Percentiles rank a stretch among this genome's conserved stretches.
Conservation (phyloP, 116 monocot species). For the Dioscorea cayenensis region DNA sequence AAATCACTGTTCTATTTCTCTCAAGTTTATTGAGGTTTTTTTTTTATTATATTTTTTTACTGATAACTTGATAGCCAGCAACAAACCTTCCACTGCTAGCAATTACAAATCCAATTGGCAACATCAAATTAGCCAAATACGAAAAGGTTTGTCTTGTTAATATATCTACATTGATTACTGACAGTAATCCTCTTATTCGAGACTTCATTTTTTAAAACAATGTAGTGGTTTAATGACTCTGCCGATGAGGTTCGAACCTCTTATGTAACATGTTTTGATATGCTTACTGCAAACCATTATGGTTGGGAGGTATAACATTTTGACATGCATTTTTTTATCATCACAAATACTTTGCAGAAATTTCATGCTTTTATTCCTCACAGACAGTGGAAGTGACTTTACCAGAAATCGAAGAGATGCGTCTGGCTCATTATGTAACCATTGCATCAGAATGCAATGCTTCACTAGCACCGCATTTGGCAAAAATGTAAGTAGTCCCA, state of each 20-base stretch:
- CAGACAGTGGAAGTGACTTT: conserved; percentile 71
- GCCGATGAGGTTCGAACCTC: conserved; percentile 42
- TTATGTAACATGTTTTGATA: conserved; percentile 37
- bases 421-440: conserved; percentile 78
- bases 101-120: conserved; percentile 23
- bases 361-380: conserved; percentile 3
- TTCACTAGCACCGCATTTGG: conserved; percentile 55
- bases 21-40: neutral
- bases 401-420: conserved; percentile 95
- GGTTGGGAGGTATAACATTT: conserved; percentile 48
- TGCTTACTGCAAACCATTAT: conserved; percentile 35
- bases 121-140: conserved; percentile 59
- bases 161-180: neutral
- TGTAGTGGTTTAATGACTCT: conserved; percentile 66
- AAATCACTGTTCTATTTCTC: neutral
- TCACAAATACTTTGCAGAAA: neutral
- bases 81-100: conserved; percentile 38
- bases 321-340: neutral
- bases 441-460: conserved; percentile 79
- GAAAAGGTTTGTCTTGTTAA: conserved; percentile 26
- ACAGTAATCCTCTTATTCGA: neutral
- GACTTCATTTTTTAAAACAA: neutral
- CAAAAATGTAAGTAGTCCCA: conserved; percentile 42
- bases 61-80: conserved; percentile 25
- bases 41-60: neutral